These are phyloP conservation scores for Malania oleifera DNA, from an alignment of 164 flowering plant species.

Conservation along the genomic window DNA sequence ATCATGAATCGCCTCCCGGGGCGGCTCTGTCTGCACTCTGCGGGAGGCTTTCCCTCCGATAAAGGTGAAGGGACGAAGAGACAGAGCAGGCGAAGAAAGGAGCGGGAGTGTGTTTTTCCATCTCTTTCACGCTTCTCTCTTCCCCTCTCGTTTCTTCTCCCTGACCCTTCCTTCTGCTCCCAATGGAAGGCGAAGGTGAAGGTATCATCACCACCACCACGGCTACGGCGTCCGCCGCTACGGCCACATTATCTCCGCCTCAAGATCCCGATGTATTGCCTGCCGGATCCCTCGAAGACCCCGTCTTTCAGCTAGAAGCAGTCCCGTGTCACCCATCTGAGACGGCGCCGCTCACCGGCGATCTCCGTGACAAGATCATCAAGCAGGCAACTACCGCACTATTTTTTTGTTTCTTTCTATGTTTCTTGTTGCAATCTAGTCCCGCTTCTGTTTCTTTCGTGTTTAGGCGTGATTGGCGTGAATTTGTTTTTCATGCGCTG, in stretches of 20 bases:
- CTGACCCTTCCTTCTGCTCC: neutral
- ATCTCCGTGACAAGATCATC: constrained; percentile 27
- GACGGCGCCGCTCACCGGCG: constrained; percentile 17
- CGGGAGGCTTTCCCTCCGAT: neutral
- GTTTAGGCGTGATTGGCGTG: no score
- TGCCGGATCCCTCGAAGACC: constrained; percentile 13
- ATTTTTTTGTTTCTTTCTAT: neutral
- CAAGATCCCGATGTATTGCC: constrained; percentile 10
- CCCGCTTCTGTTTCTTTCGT: neutral
- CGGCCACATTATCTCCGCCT: constrained; percentile 5
- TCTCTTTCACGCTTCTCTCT: neutral
- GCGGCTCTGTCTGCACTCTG: no score
- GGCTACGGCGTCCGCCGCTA: constrained; percentile 5
- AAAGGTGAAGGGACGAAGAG: neutral
- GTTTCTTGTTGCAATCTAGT: no score
- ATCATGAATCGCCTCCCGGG: no score
- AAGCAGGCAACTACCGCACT: constrained; percentile 27
- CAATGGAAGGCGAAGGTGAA: constrained; percentile 20
- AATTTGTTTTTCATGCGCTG: neutral
- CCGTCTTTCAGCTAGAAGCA: neutral
- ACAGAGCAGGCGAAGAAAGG: constrained; percentile 13
- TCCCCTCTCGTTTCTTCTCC: constrained; percentile 8
- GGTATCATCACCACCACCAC: constrained; percentile 5
- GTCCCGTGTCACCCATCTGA: constrained; percentile 14
- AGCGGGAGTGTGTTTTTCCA: constrained; percentile 12